phyloP scores from a whole-genome alignment of 164 flowering plant species.

The Chimonanthus salicifolius region DNA sequence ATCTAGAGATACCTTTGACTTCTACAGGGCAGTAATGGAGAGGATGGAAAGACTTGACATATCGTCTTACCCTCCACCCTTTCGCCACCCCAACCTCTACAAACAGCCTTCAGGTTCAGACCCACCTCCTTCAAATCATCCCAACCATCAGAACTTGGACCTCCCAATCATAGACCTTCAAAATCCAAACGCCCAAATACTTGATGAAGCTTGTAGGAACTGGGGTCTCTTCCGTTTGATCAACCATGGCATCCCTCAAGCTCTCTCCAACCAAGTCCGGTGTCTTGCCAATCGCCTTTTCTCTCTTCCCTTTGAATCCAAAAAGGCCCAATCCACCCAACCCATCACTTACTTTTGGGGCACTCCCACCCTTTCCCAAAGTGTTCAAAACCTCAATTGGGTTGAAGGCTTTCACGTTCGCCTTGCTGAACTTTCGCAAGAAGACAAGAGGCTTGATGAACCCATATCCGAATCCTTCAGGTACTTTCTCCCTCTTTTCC shows the following conservation, averaged over 20 bases:
- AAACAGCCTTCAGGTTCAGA: neutral
- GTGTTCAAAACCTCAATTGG: constrained; percentile 30
- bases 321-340: constrained; percentile 19
- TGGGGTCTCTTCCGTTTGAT: constrained; percentile 68
- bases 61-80: constrained; percentile 15
- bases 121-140: neutral
- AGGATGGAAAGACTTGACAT: constrained; percentile 3
- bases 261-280: constrained; percentile 29
- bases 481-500: constrained; percentile 18
- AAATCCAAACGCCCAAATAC: constrained; percentile 13
- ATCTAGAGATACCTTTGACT: too few relatives aligned
- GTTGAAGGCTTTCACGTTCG: constrained; percentile 47
- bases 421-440: constrained; percentile 20
- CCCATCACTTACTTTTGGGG: constrained; percentile 64
- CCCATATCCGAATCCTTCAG: constrained; percentile 40
- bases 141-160: neutral
- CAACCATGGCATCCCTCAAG: constrained; percentile 60
- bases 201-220: constrained; percentile 37
- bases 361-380: constrained; percentile 32
- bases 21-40: neutral
- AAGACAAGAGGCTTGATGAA: constrained; percentile 6
- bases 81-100: constrained; percentile 7
- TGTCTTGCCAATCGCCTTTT: constrained; percentile 33
- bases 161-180: constrained; percentile 50
- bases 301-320: constrained; percentile 44